Evolutionary conservation across 345 rosid species (phyloP).

Genomic region (Litchi chinensis): DNA sequence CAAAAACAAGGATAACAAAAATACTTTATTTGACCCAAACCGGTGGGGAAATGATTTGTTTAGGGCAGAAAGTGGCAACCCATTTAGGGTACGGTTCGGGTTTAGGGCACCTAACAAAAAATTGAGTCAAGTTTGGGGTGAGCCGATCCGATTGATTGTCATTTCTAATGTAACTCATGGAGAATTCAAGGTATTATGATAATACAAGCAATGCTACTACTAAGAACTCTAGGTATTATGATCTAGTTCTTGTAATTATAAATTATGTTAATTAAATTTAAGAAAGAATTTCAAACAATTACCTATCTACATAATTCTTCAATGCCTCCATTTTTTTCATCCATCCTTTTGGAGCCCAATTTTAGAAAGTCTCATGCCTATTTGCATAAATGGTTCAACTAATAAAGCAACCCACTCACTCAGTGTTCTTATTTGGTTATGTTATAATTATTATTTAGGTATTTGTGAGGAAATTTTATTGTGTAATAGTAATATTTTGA

Average conservation of each 20-base stretch:
- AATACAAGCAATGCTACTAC: constrained; percentile 29
- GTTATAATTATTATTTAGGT: too few relatives aligned
- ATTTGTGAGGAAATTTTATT: constrained; percentile 88
- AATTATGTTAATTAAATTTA: background rate
- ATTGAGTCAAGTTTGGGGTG: too few relatives aligned
- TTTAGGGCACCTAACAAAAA: too few relatives aligned
- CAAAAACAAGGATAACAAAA: too few relatives aligned
- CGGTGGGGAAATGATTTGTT: too few relatives aligned
- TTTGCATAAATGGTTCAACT: constrained; percentile 93
- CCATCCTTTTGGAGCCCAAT: constrained; percentile 59
- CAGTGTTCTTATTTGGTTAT: too few relatives aligned
- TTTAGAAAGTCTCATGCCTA: constrained; percentile 65
- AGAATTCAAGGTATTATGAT: constrained; percentile 4
- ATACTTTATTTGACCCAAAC: too few relatives aligned
- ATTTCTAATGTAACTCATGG: too few relatives aligned
- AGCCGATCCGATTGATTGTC: too few relatives aligned
- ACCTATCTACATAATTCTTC: constrained; percentile 16
- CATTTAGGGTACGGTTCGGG: too few relatives aligned
- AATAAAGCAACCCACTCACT: too few relatives aligned
- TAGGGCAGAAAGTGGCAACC: too few relatives aligned
- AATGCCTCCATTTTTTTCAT: constrained; percentile 2
- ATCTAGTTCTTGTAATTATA: background rate
- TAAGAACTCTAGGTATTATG: constrained; percentile 47
- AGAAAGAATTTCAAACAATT: background rate
- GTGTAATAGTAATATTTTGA: constrained; percentile 12